A percentile compares a stretch with the other conserved stretches of the same genome.
phyloP scores from a whole-genome alignment of 768 basidiomycete species.

The Chalciporus pseudorubinellus region DNA sequence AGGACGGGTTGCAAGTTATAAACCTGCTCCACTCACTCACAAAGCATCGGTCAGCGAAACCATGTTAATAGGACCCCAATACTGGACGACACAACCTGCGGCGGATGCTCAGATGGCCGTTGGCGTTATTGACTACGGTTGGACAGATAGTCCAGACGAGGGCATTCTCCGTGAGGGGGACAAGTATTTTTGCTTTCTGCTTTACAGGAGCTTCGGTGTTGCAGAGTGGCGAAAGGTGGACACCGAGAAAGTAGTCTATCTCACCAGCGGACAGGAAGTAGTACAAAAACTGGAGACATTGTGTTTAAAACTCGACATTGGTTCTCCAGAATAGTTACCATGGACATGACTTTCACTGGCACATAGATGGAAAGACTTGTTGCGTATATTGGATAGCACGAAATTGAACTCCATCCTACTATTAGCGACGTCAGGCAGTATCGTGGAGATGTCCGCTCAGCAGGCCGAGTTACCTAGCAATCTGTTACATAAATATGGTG shows the following conservation, averaged over 20 bases:
- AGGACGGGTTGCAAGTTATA: background rate
- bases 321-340: too few species aligned
- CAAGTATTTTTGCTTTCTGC: constrained; percentile 19
- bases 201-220: constrained; percentile 3
- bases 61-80: background rate
- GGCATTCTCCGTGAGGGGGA: constrained; percentile 5
- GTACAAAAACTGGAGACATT: constrained; percentile 5
- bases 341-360: too few species aligned
- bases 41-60: constrained; percentile 5
- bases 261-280: constrained; percentile 8
- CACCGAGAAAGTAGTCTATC: constrained; percentile 19
- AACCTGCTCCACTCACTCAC: background rate
- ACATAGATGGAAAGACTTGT: too few species aligned
- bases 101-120: constrained; percentile 9
- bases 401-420: too few species aligned
- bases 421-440: too few species aligned
- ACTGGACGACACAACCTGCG: background rate
- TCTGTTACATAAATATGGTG: too few species aligned
- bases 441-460: too few species aligned
- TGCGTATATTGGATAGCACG: too few species aligned
- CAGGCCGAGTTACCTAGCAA: too few species aligned
- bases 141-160: constrained; percentile 11
- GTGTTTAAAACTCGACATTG: background rate
- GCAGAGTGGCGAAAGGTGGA: constrained; percentile 9
- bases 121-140: constrained; percentile 21